Conservation (phyloP, 306 rosid genomes). For the Arachis stenosperma region DNA sequence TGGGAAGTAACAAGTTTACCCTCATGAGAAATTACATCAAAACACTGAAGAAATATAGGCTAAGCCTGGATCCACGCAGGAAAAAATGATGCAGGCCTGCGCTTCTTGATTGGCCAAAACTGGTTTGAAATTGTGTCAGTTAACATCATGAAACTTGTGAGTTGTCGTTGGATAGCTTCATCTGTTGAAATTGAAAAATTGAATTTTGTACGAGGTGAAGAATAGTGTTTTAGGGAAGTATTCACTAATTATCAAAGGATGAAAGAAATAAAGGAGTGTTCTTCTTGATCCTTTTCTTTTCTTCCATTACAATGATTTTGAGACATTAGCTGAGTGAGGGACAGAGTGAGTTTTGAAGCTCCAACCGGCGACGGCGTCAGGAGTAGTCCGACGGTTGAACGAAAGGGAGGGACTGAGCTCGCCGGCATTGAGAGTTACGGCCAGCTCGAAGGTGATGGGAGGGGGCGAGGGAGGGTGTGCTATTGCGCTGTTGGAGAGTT, state of each 20-base stretch:
- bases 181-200: conserved; percentile 32
- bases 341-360: no score
- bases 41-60: conserved; percentile 71
- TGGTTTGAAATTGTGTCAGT: conserved; percentile 27
- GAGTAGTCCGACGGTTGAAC: no score
- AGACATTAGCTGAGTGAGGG: no score
- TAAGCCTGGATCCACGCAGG: conserved; percentile 71
- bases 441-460: no score
- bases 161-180: conserved; percentile 31
- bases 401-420: no score
- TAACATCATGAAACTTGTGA: not conserved
- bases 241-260: not conserved
- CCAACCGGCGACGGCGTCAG: no score
- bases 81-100: conserved; percentile 57
- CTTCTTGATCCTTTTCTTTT: not conserved
- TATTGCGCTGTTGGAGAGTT: no score
- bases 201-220: conserved; percentile 20
- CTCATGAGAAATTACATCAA: conserved; percentile 72
- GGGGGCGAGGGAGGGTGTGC: no score
- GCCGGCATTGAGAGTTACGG: no score
- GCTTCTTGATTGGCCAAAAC: conserved; percentile 6
- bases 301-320: not conserved
- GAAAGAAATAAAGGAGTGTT: not conserved
- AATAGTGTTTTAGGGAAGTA: not conserved
- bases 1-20: conserved; percentile 77